Evolutionary conservation across 257 asterid genomes (phyloP).

Genomic region (Echium plantagineum): DNA sequence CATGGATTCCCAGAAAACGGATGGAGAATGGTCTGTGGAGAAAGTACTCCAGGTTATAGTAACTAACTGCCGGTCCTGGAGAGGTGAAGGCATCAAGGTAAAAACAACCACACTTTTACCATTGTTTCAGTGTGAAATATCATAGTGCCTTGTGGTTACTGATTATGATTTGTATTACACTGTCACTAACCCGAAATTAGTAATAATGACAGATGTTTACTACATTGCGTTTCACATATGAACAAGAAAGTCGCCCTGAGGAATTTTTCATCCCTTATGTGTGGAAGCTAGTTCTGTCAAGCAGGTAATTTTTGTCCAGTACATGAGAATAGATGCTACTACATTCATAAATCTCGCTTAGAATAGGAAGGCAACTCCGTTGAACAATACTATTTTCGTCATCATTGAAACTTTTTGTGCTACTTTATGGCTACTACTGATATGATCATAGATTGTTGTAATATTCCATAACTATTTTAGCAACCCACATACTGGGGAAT

Average conservation of each 20-base stretch:
- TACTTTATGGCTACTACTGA: background rate
- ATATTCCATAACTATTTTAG: no score
- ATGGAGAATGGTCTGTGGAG: conserved; percentile 92
- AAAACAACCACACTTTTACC: conserved; percentile 11
- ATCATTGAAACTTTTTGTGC: background rate
- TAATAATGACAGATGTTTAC: conserved; percentile 43
- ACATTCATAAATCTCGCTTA: no score
- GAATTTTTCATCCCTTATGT: conserved; percentile 90
- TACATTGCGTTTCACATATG: conserved; percentile 72
- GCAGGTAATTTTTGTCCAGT: conserved; percentile 32
- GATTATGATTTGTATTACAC: background rate
- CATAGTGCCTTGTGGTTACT: background rate
- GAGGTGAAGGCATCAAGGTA: conserved; percentile 97
- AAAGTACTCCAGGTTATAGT: conserved; percentile 73
- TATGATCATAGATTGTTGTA: background rate
- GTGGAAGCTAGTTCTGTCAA: conserved; percentile 75
- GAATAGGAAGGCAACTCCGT: background rate
- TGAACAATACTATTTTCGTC: no score
- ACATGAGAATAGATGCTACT: background rate
- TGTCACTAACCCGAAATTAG: conserved; percentile 3
- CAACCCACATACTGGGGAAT: background rate
- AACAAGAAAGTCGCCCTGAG: conserved; percentile 95
- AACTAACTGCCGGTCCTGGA: conserved; percentile 77
- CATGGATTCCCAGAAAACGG: conserved; percentile 62
- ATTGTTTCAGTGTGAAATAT: conserved; percentile 2